phyloP scores from a whole-genome alignment of 2,329 filamentous ascomycete genomes.

The Orbilia javanica region DNA sequence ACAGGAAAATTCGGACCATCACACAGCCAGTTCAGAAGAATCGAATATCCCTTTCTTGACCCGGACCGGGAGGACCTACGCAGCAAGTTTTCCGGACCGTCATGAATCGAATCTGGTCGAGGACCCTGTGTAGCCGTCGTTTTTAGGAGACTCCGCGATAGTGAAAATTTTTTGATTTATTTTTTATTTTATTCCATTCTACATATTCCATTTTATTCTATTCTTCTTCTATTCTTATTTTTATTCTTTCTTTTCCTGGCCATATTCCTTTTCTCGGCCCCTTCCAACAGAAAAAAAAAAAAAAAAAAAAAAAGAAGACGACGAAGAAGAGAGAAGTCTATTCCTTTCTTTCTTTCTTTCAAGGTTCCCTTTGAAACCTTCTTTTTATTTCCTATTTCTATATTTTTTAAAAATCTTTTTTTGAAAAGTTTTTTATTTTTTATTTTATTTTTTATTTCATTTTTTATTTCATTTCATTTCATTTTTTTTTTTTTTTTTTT shows the following conservation, averaged over 20 bases:
- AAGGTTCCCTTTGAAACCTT: no score
- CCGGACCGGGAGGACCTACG: conserved; percentile 2
- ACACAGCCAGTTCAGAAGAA: conserved; percentile 4
- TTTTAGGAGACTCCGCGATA: conserved; percentile 42
- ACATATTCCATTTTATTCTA: no score
- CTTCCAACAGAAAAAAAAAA: no score
- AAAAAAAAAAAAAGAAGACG: no score
- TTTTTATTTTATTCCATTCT: not conserved
- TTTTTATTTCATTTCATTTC: conserved; percentile 1
- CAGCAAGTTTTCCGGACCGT: conserved; percentile 21
- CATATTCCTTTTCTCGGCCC: not conserved
- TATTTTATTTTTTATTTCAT: not conserved
- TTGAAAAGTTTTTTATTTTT: not conserved
- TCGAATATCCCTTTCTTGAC: conserved; percentile 28
- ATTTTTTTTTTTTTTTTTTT: not conserved
- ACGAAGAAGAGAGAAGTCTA: no score
- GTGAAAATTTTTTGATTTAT: not conserved
- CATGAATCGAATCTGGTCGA: conserved; percentile 23
- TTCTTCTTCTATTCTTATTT: no score
- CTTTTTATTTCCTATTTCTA: not conserved
- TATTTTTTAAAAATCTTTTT: not conserved
- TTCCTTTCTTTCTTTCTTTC: not conserved
- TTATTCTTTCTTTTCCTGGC: not conserved
- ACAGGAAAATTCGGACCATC: conserved; percentile 18
- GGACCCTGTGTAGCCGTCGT: conserved; percentile 27